Base-by-base conservation (phyloP, 495 filamentous ascomycete genomes). In the Neurospora sp. region DNA sequence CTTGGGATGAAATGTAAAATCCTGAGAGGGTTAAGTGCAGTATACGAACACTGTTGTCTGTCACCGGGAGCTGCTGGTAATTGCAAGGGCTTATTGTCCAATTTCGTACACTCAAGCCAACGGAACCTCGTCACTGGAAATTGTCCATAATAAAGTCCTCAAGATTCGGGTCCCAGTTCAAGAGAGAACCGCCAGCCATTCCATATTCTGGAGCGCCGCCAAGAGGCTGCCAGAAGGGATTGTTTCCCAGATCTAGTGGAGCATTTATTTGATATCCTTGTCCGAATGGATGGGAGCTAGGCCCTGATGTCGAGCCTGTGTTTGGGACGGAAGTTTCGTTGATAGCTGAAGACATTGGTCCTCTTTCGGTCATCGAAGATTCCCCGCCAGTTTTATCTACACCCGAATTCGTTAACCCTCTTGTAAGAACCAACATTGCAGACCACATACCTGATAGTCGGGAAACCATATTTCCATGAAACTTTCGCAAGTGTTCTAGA, bases 111-210 rank as follows among this genome's bases (percentile, higher is more conserved):
- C n/a, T n/a, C 8, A 47, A 20, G 44, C 3, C 3, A 47, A 20
- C 44, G 20, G 47, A 9, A 59, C 4, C 0, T 14, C 20, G 6
- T 59, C 47, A 27, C 20, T 59, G 20, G 20, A 59, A 59, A 59
- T 22, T 45, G 20, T 27, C 20, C 47, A 59, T 27, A 3, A 59
- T 59, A 8, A 59, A 59, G 47, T 59, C n/a, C 20, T 77, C 76
- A 4, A 77, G 27, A 3, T 74, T 71, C 65, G 74, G 74, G 39
- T 77, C 74, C 74, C 76, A 77, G 69, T 74, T 76, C 27, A 76
- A 76, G 1, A 74, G 39, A 20, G 70, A 20, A 1, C 65, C 73
- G 2, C 40, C 70, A 4, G 68, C 72, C 41, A 73, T 16, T 59
- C 73, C 73, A 14, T 74, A 71, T 16, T 68, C 18, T 14, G 59